Base-by-base conservation (phyloP, 2,329 filamentous ascomycete species). In the Penicillium sp. region DNA sequence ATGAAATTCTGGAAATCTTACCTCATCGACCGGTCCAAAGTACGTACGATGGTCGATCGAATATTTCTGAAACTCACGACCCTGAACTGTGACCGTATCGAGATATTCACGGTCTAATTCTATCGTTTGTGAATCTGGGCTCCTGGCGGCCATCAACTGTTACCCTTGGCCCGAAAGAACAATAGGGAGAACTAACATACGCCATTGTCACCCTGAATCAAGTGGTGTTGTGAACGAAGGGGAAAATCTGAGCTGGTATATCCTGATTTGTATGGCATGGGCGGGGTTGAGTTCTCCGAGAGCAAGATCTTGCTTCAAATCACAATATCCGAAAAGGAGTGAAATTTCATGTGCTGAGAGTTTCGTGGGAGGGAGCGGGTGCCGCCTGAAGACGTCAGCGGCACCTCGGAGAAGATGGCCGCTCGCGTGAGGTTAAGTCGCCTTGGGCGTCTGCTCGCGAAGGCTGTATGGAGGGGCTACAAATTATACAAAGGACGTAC, bases 11-110 rank as follows among this genome's bases (percentile, higher is more conserved):
- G n/a, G 25, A 45, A 33, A 44, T 50, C 74, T 64, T 78, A 89
- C 88, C 79, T 90, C 87, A 67, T 91, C 88, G 55, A 88, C 78
- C 9, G 88, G 88, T 43, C 78, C 83, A 63, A 88, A 87, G 69
- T 88, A 89, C 59, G 84, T 81, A 35, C 77, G 78, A 62, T 87
- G 84, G 30, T 85, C 80, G 50, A 90, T 71, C 19, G 88, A 82
- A 74, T 87, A 85, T 67, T 81, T 80, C 62, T 91, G 88, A 69
- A 85, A 91, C 44, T 81, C 79, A 67, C 88, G 81, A 57, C 84
- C 85, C 69, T 86, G 78, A 61, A 86, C 76, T 16, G 78, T 76
- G 56, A 88, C 73, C 5, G 82, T 86, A 65, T 87, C 81, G 61
- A 82, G 76, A 66, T 83, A 84, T 42, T 75, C 74, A 52, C 81